A percentile compares a stretch with the other conserved stretches of the same genome.
Conservation (phyloP, 768 basidiomycete genomes). For the Termitomyces sp. region DNA sequence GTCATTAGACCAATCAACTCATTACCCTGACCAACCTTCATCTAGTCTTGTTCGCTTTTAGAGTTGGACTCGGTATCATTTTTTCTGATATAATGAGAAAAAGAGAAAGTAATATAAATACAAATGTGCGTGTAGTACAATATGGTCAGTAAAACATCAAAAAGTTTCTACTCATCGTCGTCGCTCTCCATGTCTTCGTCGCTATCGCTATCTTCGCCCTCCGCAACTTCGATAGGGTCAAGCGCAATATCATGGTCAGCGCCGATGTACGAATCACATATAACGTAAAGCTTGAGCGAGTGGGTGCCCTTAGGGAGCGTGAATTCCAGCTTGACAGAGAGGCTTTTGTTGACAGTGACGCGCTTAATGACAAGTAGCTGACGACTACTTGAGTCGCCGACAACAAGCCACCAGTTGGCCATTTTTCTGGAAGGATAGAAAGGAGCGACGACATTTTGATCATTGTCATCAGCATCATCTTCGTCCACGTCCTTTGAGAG, state of each 20-base stretch:
- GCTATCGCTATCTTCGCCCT: slow-evolving; percentile 84
- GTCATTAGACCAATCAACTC: no score
- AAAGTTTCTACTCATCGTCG: slow-evolving; percentile 34
- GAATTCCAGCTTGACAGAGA: slow-evolving; percentile 87
- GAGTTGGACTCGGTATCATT: not conserved
- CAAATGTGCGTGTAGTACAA: slow-evolving; percentile 10
- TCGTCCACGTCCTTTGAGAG: slow-evolving; percentile 82
- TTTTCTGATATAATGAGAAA: not conserved
- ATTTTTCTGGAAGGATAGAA: slow-evolving; percentile 89
- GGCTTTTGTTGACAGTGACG: slow-evolving; percentile 82
- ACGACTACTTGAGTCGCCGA: slow-evolving; percentile 77
- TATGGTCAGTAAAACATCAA: not conserved
- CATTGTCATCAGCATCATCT: slow-evolving; percentile 58
- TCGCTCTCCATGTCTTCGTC: slow-evolving; percentile 73
- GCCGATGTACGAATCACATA: slow-evolving; percentile 89
- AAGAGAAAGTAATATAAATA: slow-evolving; percentile 4
- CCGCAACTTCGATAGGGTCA: slow-evolving; percentile 80
- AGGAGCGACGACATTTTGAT: slow-evolving; percentile 88
- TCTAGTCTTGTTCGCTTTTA: not conserved
- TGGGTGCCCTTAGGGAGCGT: slow-evolving; percentile 83
- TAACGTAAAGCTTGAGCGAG: slow-evolving; percentile 79
- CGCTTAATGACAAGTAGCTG: slow-evolving; percentile 85
- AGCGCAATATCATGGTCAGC: slow-evolving; percentile 90
- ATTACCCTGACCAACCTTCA: not conserved
- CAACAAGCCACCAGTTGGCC: slow-evolving; percentile 96